A percentile compares a stretch with the other conserved stretches of the same genome.
These are phyloP conservation scores for Auricularia auricula-judae DNA, from an alignment of 768 basidiomycete genomes.

Conservation along the genomic window DNA sequence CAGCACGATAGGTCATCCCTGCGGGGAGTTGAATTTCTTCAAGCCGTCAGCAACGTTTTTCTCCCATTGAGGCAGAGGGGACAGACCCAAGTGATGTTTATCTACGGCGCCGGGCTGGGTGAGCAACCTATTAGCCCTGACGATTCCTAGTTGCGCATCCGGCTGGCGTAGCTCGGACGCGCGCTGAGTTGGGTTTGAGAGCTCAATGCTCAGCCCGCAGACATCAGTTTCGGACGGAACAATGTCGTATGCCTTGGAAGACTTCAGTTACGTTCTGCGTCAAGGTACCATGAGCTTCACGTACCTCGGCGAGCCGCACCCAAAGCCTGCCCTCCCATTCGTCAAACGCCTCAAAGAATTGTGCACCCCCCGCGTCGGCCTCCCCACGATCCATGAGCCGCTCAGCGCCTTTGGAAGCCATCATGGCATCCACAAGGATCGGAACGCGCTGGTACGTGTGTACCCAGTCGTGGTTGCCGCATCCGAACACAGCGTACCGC, in stretches of 20 bases:
- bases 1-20: slow-evolving; percentile 3
- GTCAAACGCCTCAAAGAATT: slow-evolving; percentile 14
- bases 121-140: slow-evolving; percentile 1
- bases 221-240: background rate
- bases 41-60: background rate
- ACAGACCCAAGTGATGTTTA: slow-evolving; percentile 5
- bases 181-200: background rate
- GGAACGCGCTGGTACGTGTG: slow-evolving; percentile 14
- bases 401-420: slow-evolving; percentile 8
- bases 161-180: slow-evolving; percentile 4
- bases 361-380: slow-evolving; percentile 11
- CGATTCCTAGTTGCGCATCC: slow-evolving; percentile 1
- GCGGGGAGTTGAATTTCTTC: slow-evolving; percentile 6
- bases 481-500: slow-evolving; percentile 14
- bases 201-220: slow-evolving; percentile 1
- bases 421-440: slow-evolving; percentile 8
- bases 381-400: slow-evolving; percentile 9
- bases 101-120: slow-evolving; percentile 1
- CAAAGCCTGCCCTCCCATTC: slow-evolving; percentile 11
- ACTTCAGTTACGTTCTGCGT: background rate
- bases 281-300: background rate
- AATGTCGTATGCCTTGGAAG: slow-evolving; percentile 1
- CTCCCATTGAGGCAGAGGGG: background rate
- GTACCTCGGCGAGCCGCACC: slow-evolving; percentile 1
- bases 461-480: slow-evolving; percentile 15